phyloP scores from a whole-genome alignment of 1,139 yeast species.

The Kluyveromyces marxianus region DNA sequence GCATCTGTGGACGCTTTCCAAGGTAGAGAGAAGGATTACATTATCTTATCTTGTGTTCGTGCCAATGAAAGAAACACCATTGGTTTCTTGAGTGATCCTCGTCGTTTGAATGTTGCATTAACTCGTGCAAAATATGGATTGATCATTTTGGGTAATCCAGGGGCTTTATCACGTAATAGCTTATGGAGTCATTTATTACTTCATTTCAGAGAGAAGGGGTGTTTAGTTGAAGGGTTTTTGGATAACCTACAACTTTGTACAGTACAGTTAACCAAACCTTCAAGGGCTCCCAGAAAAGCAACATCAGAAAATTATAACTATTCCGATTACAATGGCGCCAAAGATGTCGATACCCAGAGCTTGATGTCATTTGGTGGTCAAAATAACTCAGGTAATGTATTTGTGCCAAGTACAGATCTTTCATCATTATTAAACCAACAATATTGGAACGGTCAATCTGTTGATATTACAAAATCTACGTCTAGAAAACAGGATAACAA shows the following conservation, averaged over 20 bases:
- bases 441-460: conserved; percentile 16
- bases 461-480: not conserved
- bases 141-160: conserved; percentile 77
- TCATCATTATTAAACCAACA: conserved; percentile 29
- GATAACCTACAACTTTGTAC: conserved; percentile 70
- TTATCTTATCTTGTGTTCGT: conserved; percentile 84
- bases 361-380: conserved; percentile 38
- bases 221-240: conserved; percentile 87
- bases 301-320: conserved; percentile 72
- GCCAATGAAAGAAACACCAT: conserved; percentile 77
- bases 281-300: conserved; percentile 74
- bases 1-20: conserved; percentile 95
- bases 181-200: conserved; percentile 75
- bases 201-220: conserved; percentile 78
- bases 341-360: conserved; percentile 43
- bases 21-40: conserved; percentile 90
- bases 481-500: conserved; percentile 1
- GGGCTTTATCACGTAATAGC: conserved; percentile 60
- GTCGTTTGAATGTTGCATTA: conserved; percentile 86
- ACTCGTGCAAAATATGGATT: conserved; percentile 88
- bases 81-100: conserved; percentile 84
- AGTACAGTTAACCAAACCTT: conserved; percentile 46
- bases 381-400: conserved; percentile 20
- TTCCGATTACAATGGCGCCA: not conserved
- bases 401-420: conserved; percentile 25